Base-by-base conservation (phyloP, 31 red algal genomes). In the Asparagopsis taxiformis region DNA sequence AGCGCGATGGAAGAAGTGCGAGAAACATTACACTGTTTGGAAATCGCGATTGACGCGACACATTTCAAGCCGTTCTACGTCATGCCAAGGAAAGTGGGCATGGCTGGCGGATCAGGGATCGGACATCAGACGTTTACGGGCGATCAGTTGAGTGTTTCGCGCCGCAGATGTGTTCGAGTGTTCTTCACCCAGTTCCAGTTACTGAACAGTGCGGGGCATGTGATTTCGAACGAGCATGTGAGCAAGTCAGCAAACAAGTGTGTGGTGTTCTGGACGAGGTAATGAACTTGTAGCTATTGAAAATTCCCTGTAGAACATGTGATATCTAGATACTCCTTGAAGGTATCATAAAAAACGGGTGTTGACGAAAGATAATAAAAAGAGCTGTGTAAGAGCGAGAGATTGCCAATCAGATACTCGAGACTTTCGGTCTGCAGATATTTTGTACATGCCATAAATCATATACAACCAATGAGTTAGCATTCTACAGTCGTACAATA, bases 41-140 rank as follows among this genome's bases (percentile, higher is more conserved):
- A 57, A 29, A 2, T 63, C 43, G 32, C 25, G 53, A 31, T 81
- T 81, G 20, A 81, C 1, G 62, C 76, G 3, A 81, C 76, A 3
- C 76, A 81, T 30, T 81, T 82, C 77, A 82, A 82, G 26, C 77
- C 77, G 9, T 71, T 82, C 16, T 71, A 51, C 11, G 48, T 59
- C 22, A 11, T 5, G 4, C 19, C 31, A 32, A 65, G 41, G 8
- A 46, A 46, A 6, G 41, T 6, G 6, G 13, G 41, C 41, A 46
- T 6, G 41, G 13, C 13, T 28, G 49, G 4, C 29, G 66, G 63
- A n/a, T 81, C 76, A 19, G 76, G 76, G 23, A 49, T 81, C 20
- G 76, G 62, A 5, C 76, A 81, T 59, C 76, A 81, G 34, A 70
- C 76, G 4, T 81, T 81, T 43, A 43, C 54, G 17, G 62, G 63